A percentile compares a stretch with the other conserved stretches of the same genome.
These are phyloP conservation scores for Didymella segeticola DNA, from an alignment of 2,329 filamentous ascomycete genomes.

Conservation along the genomic window DNA sequence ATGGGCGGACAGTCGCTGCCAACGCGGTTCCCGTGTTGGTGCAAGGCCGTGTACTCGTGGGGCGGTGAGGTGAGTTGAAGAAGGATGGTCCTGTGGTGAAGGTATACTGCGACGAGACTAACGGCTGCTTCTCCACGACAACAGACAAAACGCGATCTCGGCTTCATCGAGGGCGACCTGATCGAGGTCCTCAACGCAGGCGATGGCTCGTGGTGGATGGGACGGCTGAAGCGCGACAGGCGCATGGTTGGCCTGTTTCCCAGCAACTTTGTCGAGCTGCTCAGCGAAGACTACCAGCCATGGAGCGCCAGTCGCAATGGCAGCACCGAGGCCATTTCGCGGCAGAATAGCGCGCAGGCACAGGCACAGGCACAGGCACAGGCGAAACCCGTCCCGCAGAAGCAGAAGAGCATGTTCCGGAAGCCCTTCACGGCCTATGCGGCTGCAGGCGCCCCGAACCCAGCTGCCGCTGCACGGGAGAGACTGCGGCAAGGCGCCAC, in stretches of 20 bases:
- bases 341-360: slow-evolving; percentile 56
- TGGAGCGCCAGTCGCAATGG: slow-evolving; percentile 61
- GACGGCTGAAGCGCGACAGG: slow-evolving; percentile 85
- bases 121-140: slow-evolving; percentile 17
- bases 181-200: slow-evolving; percentile 98
- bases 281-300: slow-evolving; percentile 85
- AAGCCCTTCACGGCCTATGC: slow-evolving; percentile 71
- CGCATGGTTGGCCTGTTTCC: slow-evolving; percentile 92
- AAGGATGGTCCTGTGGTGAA: no score
- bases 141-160: slow-evolving; percentile 86
- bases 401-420: slow-evolving; percentile 64
- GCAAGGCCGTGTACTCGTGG: slow-evolving; percentile 90
- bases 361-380: slow-evolving; percentile 54
- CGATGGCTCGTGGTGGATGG: slow-evolving; percentile 98
- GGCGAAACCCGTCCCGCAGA: slow-evolving; percentile 52
- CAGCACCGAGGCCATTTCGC: slow-evolving; percentile 54
- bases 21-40: slow-evolving; percentile 87
- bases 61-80: slow-evolving; percentile 72
- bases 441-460: slow-evolving; percentile 51
- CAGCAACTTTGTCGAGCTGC: slow-evolving; percentile 94
- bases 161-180: slow-evolving; percentile 95
- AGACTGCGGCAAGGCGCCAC: slow-evolving; percentile 41
- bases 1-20: slow-evolving; percentile 67
- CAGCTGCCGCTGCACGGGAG: slow-evolving; percentile 48
- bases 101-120: no score